Base-by-base conservation (phyloP, 2,329 filamentous ascomycete genomes). In the Furcasterigmium sp. region DNA sequence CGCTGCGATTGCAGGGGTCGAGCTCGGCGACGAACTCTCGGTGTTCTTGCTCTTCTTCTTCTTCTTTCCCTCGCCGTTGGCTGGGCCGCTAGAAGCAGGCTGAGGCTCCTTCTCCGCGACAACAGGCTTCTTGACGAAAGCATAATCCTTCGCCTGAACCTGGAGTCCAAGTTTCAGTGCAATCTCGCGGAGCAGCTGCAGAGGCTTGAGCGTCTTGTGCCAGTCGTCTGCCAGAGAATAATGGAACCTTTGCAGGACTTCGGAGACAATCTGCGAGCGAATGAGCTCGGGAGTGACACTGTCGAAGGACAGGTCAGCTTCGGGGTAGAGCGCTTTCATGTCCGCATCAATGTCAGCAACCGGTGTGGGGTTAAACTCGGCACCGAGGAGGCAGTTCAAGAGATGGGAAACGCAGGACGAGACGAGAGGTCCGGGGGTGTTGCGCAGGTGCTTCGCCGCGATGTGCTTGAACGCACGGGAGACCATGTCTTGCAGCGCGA, bases 401-500 rank as follows among this genome's bases (percentile, higher is more conserved):
- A 98, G 73, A 61, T 98, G 93, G 7, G 91, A 75, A 47, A 91
- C 70, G 61, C 87, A 91, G 46, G 87, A 73, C 39, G 87, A 77
- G n/a, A 85, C 82, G 49, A 97, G 84, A 13, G 87, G 82, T 50
- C 85, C 76, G 18, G 93, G 88, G 17, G 96, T 68, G 49, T 86
- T 80, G 51, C 85, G 84, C 48, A 98, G 73, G 62, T 94, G 87
- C 54, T 78, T 78, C 61, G 88, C 84, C 45, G 85, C 78, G 50
- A 93, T 74, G 65, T 98, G 91, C 78, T 98, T 98, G 77, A 97
- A 96, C 5, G 87, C 83, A 70, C 93, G 83, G n/a, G 87, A 78
- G 51, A 97, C 78, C 85, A 97, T 97, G 65, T 98, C 93, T 60
- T 95, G 91, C 34, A 88, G 66, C 48, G 85, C 79, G 29, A 98